Base-by-base conservation (phyloP, 805 yeast species). In the Isabelozyma rhagii region DNA sequence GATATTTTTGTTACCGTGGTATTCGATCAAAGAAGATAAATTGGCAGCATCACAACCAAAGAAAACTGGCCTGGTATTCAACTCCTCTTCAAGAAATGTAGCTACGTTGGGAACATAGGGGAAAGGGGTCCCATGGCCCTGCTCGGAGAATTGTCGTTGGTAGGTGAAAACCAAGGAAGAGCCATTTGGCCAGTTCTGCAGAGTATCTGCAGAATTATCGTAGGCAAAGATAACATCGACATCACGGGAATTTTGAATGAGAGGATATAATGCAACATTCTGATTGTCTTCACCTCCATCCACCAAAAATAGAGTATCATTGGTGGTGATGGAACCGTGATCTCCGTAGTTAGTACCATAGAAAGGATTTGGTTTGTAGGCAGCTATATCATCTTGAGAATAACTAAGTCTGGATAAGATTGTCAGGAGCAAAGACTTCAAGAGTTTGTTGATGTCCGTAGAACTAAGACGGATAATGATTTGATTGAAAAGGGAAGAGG, bases 21-120 rank as follows among this genome's bases (percentile, higher is more conserved):
- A 41, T 2, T 74, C 60, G 8, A 56, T 49, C 56, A 85, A 71
- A n/a, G 68, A 71, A 3, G 89, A 82, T 60, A 85, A 69, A 59
- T 84, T 84, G 0, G 68, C 56, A 3, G 89, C 76, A 60, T 87
- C 77, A 67, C 97, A 89, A 29, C 97, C 97, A 66, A 90, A 90
- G 69, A 90, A 89, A 1, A 84, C 78, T 43, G 96, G 96, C 51
- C 69, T 77, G 18, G 83, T 72, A 25, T 88, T 81, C 51, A 88
- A 72, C 47, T 86, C 85, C 54, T 70, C 59, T 48, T 78, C 75
- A n/a, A 83, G 61, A 63, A 89, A 87, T 0, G 89, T 76, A 44
- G 78, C 69, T 15, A 66, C 71, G 59, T 81, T 88, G 17, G 97
- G 96, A 47, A 90, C 92, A 57, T 84, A 80, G 8, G 97, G 96